Evolutionary conservation across 306 rosid species (phyloP).

Genomic region (Vigna nakashimae): DNA sequence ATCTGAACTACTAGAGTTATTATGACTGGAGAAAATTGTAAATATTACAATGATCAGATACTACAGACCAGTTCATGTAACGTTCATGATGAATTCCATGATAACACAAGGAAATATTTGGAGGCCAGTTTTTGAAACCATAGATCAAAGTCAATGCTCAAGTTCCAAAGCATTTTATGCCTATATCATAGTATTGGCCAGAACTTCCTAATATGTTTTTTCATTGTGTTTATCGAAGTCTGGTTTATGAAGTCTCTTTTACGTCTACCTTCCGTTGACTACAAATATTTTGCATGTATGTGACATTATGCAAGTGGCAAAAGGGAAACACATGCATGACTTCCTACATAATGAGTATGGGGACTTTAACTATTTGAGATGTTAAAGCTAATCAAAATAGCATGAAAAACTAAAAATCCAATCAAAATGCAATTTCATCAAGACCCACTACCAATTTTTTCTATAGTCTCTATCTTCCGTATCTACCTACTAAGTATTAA

Average conservation of each 20-base stretch:
- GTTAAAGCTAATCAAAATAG: constrained; percentile 5
- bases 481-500: not conserved
- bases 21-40: constrained; percentile 19
- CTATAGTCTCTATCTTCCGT: not conserved
- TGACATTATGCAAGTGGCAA: not conserved
- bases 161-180: constrained; percentile 33
- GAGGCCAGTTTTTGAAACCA: constrained; percentile 14
- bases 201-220: not conserved
- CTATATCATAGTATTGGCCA: constrained; percentile 8
- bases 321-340: constrained; percentile 21
- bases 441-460: not conserved
- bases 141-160: constrained; percentile 21
- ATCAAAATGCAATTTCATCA: constrained; percentile 11
- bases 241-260: too few species aligned
- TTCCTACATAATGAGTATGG: not conserved
- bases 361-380: not conserved
- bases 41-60: constrained; percentile 31
- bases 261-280: too few species aligned
- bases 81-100: constrained; percentile 16
- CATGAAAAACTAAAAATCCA: constrained; percentile 2
- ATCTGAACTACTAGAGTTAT: constrained; percentile 28
- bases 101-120: constrained; percentile 10
- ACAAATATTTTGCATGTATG: too few species aligned
- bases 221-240: too few species aligned
- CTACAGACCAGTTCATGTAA: constrained; percentile 4